A percentile compares a stretch with the other conserved stretches of the same genome.
Evolutionary conservation across 2,329 filamentous ascomycete genomes (phyloP).

Genomic region (Penicillium occitanis): DNA sequence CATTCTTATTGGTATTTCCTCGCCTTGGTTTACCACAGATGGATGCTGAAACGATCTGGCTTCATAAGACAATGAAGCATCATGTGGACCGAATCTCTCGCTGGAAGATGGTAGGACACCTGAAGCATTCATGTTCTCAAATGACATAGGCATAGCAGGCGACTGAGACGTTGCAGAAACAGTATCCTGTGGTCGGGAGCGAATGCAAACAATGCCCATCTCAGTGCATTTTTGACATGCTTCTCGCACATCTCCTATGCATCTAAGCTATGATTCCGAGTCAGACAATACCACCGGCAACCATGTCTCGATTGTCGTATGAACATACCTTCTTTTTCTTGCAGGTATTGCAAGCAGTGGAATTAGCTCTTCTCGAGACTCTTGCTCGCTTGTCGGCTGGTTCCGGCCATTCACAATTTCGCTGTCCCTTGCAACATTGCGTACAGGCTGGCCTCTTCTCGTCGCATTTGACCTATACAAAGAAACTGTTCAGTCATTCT

Average conservation of each 20-base stretch:
- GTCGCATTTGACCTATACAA: no score
- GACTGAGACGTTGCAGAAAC: neutral
- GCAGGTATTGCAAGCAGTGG: slow-evolving; percentile 2
- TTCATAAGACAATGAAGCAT: neutral
- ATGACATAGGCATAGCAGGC: neutral
- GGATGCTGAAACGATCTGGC: neutral
- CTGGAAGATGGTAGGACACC: neutral
- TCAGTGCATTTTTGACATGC: neutral
- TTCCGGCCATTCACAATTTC: neutral
- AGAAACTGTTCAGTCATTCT: no score
- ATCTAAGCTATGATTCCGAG: slow-evolving; percentile 3
- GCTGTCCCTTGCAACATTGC: neutral
- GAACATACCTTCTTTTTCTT: slow-evolving; percentile 1
- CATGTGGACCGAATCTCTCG: neutral
- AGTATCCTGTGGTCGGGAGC: neutral
- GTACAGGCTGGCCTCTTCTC: no score
- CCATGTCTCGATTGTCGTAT: no score
- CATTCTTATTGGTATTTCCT: neutral
- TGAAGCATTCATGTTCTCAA: neutral
- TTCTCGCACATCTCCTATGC: neutral
- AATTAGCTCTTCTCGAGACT: neutral
- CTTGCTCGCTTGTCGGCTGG: neutral
- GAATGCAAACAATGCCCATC: neutral
- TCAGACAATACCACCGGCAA: no score
- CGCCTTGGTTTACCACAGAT: neutral